Evolutionary conservation across 2,329 filamentous ascomycete species (phyloP).

Genomic region (Phaeosphaeriaceae sp.): DNA sequence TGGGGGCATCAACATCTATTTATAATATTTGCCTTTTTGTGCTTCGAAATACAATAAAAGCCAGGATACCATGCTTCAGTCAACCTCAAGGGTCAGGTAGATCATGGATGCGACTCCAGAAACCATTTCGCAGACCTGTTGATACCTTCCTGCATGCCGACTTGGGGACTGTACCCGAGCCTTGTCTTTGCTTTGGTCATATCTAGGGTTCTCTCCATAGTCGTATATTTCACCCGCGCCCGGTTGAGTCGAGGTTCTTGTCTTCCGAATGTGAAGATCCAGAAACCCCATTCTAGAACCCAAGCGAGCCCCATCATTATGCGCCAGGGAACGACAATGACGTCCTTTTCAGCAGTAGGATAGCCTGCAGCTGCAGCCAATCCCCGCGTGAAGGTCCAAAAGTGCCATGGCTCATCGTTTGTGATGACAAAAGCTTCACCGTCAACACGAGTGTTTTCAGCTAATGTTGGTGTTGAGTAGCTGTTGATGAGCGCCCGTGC

Average conservation of each 20-base stretch:
- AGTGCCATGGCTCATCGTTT: constrained; percentile 23
- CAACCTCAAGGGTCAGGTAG: too few relatives aligned
- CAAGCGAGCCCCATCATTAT: constrained; percentile 5
- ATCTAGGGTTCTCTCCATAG: constrained; percentile 14
- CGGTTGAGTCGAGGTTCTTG: constrained; percentile 9
- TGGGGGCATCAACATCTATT: too few relatives aligned
- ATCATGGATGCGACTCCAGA: too few relatives aligned
- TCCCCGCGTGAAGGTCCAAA: constrained; percentile 19
- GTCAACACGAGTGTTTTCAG: constrained; percentile 10
- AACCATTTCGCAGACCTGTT: neutral
- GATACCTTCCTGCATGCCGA: constrained; percentile 20
- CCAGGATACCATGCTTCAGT: too few relatives aligned
- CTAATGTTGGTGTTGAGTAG: neutral
- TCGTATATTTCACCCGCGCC: constrained; percentile 13
- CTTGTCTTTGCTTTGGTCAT: constrained; percentile 22
- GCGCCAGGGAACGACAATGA: constrained; percentile 12
- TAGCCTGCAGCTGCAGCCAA: constrained; percentile 13
- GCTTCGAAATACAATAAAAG: too few relatives aligned
- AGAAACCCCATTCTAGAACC: constrained; percentile 9
- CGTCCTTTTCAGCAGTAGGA: constrained; percentile 15
- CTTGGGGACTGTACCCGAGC: constrained; percentile 20
- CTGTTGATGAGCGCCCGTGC: too few relatives aligned
- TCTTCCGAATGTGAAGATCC: constrained; percentile 13
- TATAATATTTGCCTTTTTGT: too few relatives aligned
- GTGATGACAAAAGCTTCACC: constrained; percentile 29